Percentiles rank a stretch among this genome's conserved stretches.
These are phyloP conservation scores for Penicillium sp. DNA, from an alignment of 2,329 filamentous ascomycete genomes.

Conservation along the genomic window DNA sequence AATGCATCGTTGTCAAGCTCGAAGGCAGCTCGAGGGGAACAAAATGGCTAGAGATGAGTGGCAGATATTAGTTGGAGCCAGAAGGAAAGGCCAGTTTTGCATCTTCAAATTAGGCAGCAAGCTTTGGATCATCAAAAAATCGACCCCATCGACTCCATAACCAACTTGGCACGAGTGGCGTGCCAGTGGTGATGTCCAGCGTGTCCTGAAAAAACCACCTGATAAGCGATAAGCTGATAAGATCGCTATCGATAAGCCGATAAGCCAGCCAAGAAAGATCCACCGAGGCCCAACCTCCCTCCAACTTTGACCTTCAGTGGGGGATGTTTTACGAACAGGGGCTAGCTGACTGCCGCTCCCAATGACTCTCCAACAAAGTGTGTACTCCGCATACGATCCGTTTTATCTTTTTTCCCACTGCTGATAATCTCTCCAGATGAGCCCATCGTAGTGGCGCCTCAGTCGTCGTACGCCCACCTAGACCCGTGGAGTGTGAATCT, in stretches of 20 bases:
- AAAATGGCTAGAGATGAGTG: background rate
- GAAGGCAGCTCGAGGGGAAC: background rate
- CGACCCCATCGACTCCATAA: background rate
- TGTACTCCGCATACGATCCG: slow-evolving; percentile 3
- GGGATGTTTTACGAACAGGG: slow-evolving; percentile 26
- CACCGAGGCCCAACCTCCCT: slow-evolving; percentile 22
- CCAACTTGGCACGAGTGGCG: slow-evolving; percentile 2
- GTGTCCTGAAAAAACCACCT: slow-evolving; percentile 10
- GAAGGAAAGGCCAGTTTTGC: background rate
- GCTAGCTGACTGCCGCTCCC: slow-evolving; percentile 31
- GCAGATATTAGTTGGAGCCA: background rate
- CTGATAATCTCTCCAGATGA: slow-evolving; percentile 35
- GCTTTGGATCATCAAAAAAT: background rate
- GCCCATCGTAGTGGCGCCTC: slow-evolving; percentile 36
- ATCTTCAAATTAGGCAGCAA: background rate
- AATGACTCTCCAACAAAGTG: slow-evolving; percentile 41
- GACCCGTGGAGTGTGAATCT: slow-evolving; percentile 11
- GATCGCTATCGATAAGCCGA: slow-evolving; percentile 20
- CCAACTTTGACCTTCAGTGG: slow-evolving; percentile 14
- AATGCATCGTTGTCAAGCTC: slow-evolving; percentile 25
- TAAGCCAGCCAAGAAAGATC: slow-evolving; percentile 22
- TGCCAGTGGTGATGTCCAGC: slow-evolving; percentile 8
- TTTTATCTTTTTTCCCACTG: background rate
- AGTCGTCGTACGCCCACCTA: slow-evolving; percentile 47
- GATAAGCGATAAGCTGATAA: background rate